Base-by-base conservation (phyloP, 2,329 filamentous ascomycete species). In the Trichoderma sp. region DNA sequence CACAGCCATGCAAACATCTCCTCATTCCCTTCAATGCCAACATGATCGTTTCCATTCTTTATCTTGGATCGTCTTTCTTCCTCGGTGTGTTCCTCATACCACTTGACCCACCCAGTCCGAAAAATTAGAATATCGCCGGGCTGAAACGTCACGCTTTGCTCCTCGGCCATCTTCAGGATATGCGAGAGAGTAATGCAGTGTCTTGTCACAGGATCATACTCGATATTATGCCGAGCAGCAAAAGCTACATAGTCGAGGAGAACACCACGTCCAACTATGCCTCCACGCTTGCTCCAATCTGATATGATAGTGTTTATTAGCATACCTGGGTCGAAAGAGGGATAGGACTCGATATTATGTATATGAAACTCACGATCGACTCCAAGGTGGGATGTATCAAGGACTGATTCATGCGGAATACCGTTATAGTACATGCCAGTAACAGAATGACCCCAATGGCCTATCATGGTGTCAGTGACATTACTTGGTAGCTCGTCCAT, bases 1-100 rank as follows among this genome's bases (percentile, higher is more conserved):
- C 89, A 91, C 21, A 91, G 82, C 89, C 90, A 92, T 50, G 85
- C 84, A 16, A 90, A 83, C 7, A 86, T 87, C 6, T 84, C 85
- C 18, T 86, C 83, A 3, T 85, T 86, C 0, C 87, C 86, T 67
- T 89, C 85, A 2, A 90, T 83, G 1, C 89, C 89, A 73, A 82
- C 1, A 84, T 82, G n/a, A 86, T 77, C 3, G 78, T n/a, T 24
- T 84, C 78, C 12, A 29, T 60, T 29, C 24, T 27, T 60, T 18
- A 60, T 27, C 24, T 60, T 60, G 24, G 56, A n/a, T 29, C 27
- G 56, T 31, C 27, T 18, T 27, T 60, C 24, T 29, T 56, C n/a
- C n/a, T 56, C 50, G 2, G 21, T 24, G 11, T 56, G 50, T 29
- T 60, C 21, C 24, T 60, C 56, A 60, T 56, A 60, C 56, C 56